phyloP scores from a whole-genome alignment of 106 monocot genomes.

The Iris macrosiphon region DNA sequence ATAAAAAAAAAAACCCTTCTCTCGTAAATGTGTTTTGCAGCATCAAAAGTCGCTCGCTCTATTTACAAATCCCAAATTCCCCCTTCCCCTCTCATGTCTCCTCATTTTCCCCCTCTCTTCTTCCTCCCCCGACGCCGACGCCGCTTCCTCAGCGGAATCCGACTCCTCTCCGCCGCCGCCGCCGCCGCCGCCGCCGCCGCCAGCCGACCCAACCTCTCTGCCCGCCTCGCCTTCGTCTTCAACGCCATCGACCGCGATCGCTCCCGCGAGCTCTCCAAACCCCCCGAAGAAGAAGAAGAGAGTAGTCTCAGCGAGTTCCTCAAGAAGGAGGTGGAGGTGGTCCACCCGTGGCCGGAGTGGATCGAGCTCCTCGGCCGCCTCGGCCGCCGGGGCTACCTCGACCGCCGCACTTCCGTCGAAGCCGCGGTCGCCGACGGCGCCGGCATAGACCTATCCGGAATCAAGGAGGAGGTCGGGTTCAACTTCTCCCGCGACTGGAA shows the following conservation, averaged over 20 bases:
- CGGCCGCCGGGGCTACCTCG: slow-evolving; percentile 68
- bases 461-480: slow-evolving; percentile 29
- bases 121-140: too few species aligned
- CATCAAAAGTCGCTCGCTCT: too few species aligned
- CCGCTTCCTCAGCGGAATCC: too few species aligned
- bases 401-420: slow-evolving; percentile 28
- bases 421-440: slow-evolving; percentile 23
- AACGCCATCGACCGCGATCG: slow-evolving; percentile 82
- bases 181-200: too few species aligned
- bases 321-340: slow-evolving; percentile 67
- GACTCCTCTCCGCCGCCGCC: too few species aligned
- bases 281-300: too few species aligned
- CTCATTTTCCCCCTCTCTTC: too few species aligned
- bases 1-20: too few species aligned
- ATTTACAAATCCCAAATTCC: too few species aligned
- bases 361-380: slow-evolving; percentile 77
- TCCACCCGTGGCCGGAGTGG: slow-evolving; percentile 95
- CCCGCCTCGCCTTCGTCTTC: slow-evolving; percentile 80
- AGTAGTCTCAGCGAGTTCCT: too few species aligned
- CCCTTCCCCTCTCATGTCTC: too few species aligned
- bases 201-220: slow-evolving; percentile 60
- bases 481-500: slow-evolving; percentile 72
- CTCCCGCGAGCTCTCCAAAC: slow-evolving; percentile 43
- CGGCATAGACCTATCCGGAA: slow-evolving; percentile 32
- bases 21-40: too few species aligned